Percentiles rank a stretch among this genome's conserved stretches.
Evolutionary conservation across 306 rosid species (phyloP).

Genomic region (Herpetospermum pedunculosum): DNA sequence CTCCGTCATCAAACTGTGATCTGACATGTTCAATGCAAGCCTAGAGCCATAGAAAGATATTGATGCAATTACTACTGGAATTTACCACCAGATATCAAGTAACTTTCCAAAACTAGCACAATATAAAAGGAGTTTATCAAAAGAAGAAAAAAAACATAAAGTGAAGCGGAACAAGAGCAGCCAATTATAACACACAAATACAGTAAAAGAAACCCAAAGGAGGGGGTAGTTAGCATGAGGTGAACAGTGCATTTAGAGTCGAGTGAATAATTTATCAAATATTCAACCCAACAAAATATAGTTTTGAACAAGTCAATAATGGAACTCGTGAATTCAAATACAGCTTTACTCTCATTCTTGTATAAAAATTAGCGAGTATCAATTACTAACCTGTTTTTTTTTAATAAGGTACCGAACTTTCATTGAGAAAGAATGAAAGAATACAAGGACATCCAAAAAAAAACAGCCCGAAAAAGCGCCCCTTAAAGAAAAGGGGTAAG

Average conservation of each 20-base stretch:
- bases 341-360: background rate
- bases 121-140: background rate
- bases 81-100: background rate
- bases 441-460: too few species aligned
- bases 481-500: too few species aligned
- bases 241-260: background rate
- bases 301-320: background rate
- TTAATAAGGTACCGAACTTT: too few species aligned
- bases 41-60: conserved; percentile 24
- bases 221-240: background rate
- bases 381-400: background rate
- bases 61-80: background rate
- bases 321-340: background rate
- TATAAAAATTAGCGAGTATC: background rate
- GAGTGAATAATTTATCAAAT: background rate
- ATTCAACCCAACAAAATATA: background rate
- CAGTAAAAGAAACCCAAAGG: background rate
- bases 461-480: too few species aligned
- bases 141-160: background rate
- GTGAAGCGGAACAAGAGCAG: background rate
- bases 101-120: conserved; percentile 11
- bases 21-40: conserved; percentile 66
- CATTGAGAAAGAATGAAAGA: too few species aligned
- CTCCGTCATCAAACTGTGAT: conserved; percentile 55
- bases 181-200: background rate